Conservation (phyloP, 345 rosid genomes). For the Syzygium oleosum region DNA sequence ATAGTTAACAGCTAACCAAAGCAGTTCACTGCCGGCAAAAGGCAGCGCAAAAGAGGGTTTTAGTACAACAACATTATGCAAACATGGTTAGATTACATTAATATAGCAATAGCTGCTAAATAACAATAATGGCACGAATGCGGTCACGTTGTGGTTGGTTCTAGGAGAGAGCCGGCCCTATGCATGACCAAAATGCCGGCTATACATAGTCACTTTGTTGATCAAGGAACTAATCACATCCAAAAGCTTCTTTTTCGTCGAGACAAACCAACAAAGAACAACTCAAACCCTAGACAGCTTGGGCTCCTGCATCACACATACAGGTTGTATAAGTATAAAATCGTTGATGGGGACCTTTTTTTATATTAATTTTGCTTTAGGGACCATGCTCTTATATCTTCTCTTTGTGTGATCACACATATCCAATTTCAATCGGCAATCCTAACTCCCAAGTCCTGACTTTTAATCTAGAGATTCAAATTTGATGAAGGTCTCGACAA, state of each 20-base stretch:
- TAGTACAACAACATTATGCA: neutral
- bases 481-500: neutral
- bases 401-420: neutral
- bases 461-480: neutral
- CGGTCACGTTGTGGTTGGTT: neutral
- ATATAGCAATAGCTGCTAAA: neutral
- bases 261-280: neutral
- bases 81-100: neutral
- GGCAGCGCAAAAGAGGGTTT: neutral
- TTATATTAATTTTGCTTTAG: neutral
- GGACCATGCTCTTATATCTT: neutral
- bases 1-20: neutral
- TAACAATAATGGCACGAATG: neutral
- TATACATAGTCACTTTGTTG: neutral
- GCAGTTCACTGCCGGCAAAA: neutral
- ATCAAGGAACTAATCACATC: neutral
- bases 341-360: neutral
- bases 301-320: neutral
- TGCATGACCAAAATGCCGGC: neutral
- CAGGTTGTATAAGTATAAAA: neutral
- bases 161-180: neutral
- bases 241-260: neutral
- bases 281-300: neutral
- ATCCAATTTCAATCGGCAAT: neutral
- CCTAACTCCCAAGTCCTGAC: neutral